These are phyloP conservation scores for Tuctoria greenei DNA, from an alignment of 176 grass and related monocot species.

Conservation along the genomic window DNA sequence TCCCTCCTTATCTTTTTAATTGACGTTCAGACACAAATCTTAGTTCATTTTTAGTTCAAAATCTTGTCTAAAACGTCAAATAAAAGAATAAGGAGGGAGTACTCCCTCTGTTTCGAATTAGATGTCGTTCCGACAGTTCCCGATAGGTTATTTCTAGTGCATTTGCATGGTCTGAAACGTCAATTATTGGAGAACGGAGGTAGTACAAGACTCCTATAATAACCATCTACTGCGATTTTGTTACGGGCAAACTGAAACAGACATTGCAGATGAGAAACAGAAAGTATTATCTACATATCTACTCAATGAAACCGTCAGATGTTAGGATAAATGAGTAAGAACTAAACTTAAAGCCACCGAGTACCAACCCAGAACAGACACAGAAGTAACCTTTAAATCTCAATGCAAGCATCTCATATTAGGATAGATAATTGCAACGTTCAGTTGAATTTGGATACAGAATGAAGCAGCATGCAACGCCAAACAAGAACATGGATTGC, in stretches of 20 bases:
- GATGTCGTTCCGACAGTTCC: no score
- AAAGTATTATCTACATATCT: conserved; percentile 6
- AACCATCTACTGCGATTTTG: not conserved
- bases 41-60: no score
- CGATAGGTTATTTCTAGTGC: no score
- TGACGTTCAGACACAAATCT: no score
- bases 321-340: not conserved
- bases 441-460: conserved; percentile 9
- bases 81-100: no score
- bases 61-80: no score
- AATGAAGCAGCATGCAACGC: conserved; percentile 41
- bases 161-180: no score
- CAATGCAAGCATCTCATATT: conserved; percentile 24
- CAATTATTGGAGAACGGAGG: no score
- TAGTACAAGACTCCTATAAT: not conserved
- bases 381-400: not conserved
- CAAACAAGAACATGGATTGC: conserved; percentile 29
- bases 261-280: conserved; percentile 5
- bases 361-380: conserved; percentile 38
- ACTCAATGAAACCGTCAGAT: no score
- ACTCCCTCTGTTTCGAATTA: no score
- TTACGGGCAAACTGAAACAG: conserved; percentile 33
- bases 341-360: conserved; percentile 14
- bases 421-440: conserved; percentile 17
- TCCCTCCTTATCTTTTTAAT: no score